These are phyloP conservation scores for Avena sativa DNA, from an alignment of 176 grass and related monocot species.

Conservation along the genomic window DNA sequence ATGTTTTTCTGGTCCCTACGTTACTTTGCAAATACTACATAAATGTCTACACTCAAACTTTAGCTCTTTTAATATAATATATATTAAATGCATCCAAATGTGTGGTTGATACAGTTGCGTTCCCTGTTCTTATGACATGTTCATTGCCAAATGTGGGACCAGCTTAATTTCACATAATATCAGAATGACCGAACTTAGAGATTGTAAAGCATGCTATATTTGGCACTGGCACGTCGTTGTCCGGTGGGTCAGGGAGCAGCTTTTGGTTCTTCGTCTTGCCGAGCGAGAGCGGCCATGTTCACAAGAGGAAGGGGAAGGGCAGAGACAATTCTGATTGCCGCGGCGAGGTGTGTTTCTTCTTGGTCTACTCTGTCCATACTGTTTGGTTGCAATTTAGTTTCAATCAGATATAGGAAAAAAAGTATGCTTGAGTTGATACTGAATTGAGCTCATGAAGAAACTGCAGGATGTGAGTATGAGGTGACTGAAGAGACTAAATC, in stretches of 20 bases:
- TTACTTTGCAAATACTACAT: too few species aligned
- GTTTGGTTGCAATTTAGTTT: background rate
- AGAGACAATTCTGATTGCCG: conserved; percentile 55
- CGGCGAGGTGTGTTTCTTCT: conserved; percentile 47
- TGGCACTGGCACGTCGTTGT: conserved; percentile 64
- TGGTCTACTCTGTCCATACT: conserved; percentile 24
- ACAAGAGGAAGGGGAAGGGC: conserved; percentile 61
- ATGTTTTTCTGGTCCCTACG: too few species aligned
- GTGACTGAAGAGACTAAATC: conserved; percentile 56
- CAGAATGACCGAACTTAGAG: too few species aligned
- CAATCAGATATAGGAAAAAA: too few species aligned
- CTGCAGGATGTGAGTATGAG: conserved; percentile 75
- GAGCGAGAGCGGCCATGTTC: conserved; percentile 33
- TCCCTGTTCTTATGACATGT: too few species aligned
- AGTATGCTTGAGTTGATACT: conserved; percentile 12
- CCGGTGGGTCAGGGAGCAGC: conserved; percentile 80
- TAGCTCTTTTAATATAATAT: too few species aligned
- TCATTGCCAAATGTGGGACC: too few species aligned
- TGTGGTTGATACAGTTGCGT: too few species aligned
- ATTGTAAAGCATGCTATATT: too few species aligned
- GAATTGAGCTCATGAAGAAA: conserved; percentile 41
- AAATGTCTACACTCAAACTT: too few species aligned
- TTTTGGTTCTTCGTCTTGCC: conserved; percentile 42
- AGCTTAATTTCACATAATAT: too few species aligned
- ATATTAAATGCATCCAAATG: too few species aligned